Evolutionary conservation across 2,329 filamentous ascomycete species (phyloP).

Genomic region (Cladosporium sp.): DNA sequence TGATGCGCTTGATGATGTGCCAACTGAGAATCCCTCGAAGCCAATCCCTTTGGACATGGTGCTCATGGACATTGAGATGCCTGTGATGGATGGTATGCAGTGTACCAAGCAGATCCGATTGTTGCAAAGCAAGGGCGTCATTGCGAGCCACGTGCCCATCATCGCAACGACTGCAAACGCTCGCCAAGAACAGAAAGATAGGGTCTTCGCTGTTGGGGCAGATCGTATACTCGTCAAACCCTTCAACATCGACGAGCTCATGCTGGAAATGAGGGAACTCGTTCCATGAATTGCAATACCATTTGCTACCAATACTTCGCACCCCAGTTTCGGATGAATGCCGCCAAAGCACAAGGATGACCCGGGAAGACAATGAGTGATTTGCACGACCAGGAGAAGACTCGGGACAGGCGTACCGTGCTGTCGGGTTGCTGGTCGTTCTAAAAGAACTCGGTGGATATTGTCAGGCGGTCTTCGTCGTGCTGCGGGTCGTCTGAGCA

Average conservation of each 20-base stretch:
- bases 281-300: too few relatives aligned
- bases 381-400: too few relatives aligned
- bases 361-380: too few relatives aligned
- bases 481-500: too few relatives aligned
- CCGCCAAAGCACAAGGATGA: too few relatives aligned
- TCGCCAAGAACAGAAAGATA: slow-evolving; percentile 67
- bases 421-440: too few relatives aligned
- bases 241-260: slow-evolving; percentile 47
- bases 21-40: neutral
- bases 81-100: slow-evolving; percentile 75
- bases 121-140: slow-evolving; percentile 61
- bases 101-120: slow-evolving; percentile 67
- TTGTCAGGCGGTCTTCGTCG: too few relatives aligned
- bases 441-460: too few relatives aligned
- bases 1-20: neutral
- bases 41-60: slow-evolving; percentile 47
- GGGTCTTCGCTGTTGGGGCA: slow-evolving; percentile 69
- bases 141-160: slow-evolving; percentile 66
- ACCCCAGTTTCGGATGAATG: too few relatives aligned
- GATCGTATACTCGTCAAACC: slow-evolving; percentile 79
- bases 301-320: too few relatives aligned
- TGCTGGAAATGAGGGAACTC: slow-evolving; percentile 16
- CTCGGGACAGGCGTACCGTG: too few relatives aligned
- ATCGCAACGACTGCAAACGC: slow-evolving; percentile 79
- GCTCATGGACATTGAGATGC: slow-evolving; percentile 80